These are phyloP conservation scores for Penicillium ochrochloron DNA, from an alignment of 495 filamentous ascomycete species.

Conservation along the genomic window DNA sequence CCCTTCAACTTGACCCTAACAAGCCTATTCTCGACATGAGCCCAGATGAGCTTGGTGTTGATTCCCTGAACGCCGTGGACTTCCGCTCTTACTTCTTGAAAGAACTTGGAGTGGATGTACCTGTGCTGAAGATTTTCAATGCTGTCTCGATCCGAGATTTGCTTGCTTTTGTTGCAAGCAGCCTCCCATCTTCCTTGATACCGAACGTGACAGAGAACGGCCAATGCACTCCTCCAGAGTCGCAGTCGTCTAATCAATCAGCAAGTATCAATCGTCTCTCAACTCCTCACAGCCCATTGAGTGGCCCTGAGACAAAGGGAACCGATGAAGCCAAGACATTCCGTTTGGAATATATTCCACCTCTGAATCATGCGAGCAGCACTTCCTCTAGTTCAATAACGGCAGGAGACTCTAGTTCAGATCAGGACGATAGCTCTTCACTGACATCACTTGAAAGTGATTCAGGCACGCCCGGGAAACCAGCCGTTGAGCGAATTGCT, in stretches of 20 bases:
- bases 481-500: constrained; percentile 8
- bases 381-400: constrained; percentile 22
- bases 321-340: constrained; percentile 7
- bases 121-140: constrained; percentile 54
- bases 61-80: constrained; percentile 63
- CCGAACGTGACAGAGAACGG: constrained; percentile 13
- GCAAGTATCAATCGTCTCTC: neutral
- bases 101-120: constrained; percentile 47
- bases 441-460: constrained; percentile 12
- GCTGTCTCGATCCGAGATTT: constrained; percentile 28
- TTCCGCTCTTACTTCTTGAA: constrained; percentile 58
- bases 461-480: neutral
- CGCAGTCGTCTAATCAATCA: neutral
- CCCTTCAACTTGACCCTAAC: constrained; percentile 18
- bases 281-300: neutral
- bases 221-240: neutral
- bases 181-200: constrained; percentile 16
- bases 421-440: constrained; percentile 20
- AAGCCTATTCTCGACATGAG: constrained; percentile 27
- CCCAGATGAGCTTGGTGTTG: constrained; percentile 51
- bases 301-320: neutral
- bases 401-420: constrained; percentile 24
- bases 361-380: neutral
- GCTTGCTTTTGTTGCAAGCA: constrained; percentile 14
- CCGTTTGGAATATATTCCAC: constrained; percentile 16